Percentiles rank a stretch among this genome's conserved stretches.
Conservation (phyloP, 148 eudicot genomes). For the Camellia lanceoleosa region DNA sequence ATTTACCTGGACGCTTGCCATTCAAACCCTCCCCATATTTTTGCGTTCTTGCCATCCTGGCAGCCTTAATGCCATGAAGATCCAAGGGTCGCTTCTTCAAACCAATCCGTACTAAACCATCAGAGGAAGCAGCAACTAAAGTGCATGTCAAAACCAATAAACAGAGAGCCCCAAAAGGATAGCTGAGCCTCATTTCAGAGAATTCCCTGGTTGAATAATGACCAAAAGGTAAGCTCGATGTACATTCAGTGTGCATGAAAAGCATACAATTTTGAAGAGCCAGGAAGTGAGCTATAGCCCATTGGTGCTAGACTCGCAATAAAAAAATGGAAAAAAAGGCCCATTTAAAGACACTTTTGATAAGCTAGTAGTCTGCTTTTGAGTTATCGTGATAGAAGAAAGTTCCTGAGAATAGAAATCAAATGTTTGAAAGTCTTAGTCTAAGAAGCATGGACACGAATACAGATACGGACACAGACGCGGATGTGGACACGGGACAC, state of each 20-base stretch:
- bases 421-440: background rate
- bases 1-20: conserved; percentile 20
- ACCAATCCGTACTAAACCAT: conserved; percentile 52
- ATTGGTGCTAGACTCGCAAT: background rate
- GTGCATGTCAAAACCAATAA: conserved; percentile 41
- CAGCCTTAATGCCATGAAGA: conserved; percentile 44
- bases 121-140: conserved; percentile 36
- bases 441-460: no score
- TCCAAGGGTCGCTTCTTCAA: conserved; percentile 65
- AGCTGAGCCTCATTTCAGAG: conserved; percentile 42
- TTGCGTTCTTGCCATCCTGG: conserved; percentile 44
- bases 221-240: background rate
- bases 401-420: background rate
- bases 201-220: conserved; percentile 18
- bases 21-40: conserved; percentile 26
- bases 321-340: background rate
- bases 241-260: background rate
- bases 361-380: background rate
- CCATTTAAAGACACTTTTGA: background rate
- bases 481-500: no score
- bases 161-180: conserved; percentile 33
- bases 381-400: background rate
- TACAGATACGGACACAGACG: no score
- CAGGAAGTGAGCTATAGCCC: background rate
- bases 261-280: background rate